Conservation (phyloP, 2,329 filamentous ascomycete species). For the Fusarium torreyae region DNA sequence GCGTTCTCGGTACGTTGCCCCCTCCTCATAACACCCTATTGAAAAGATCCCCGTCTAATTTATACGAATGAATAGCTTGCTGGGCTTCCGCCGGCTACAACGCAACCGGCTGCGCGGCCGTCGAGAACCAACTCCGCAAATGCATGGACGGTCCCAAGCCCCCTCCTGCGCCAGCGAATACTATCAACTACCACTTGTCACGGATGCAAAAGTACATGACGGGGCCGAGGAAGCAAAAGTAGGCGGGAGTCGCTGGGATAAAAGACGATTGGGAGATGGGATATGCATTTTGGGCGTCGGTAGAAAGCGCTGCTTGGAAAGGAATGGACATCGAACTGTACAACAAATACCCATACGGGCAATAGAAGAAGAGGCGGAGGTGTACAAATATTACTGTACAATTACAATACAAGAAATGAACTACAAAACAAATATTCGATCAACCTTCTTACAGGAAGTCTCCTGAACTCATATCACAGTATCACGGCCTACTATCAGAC, state of each 20-base stretch:
- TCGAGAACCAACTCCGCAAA: conserved; percentile 72
- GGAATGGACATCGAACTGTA: conserved; percentile 29
- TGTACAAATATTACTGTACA: conserved; percentile 50
- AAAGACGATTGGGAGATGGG: not conserved
- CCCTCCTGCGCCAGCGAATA: conserved; percentile 70
- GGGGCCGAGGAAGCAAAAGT: conserved; percentile 57
- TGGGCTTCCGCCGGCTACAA: conserved; percentile 86
- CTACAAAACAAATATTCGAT: not conserved
- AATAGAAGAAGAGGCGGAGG: conserved; percentile 25
- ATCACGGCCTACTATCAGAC: not conserved
- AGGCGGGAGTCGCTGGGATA: conserved; percentile 11
- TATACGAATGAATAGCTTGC: too few species aligned
- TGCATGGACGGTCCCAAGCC: conserved; percentile 86
- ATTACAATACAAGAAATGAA: conserved; percentile 28
- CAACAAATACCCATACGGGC: conserved; percentile 38
- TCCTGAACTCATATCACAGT: not conserved
- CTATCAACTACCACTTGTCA: conserved; percentile 92
- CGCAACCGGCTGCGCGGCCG: conserved; percentile 69
- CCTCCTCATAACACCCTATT: too few species aligned
- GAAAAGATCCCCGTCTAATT: too few species aligned
- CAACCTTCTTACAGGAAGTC: not conserved
- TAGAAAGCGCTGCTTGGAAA: conserved; percentile 42
- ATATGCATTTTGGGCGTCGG: conserved; percentile 43
- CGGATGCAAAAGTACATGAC: conserved; percentile 82
- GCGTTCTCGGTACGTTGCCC: conserved; percentile 68